Conservation (phyloP, 106 monocot species). For the Phalaenopsis equestris region DNA sequence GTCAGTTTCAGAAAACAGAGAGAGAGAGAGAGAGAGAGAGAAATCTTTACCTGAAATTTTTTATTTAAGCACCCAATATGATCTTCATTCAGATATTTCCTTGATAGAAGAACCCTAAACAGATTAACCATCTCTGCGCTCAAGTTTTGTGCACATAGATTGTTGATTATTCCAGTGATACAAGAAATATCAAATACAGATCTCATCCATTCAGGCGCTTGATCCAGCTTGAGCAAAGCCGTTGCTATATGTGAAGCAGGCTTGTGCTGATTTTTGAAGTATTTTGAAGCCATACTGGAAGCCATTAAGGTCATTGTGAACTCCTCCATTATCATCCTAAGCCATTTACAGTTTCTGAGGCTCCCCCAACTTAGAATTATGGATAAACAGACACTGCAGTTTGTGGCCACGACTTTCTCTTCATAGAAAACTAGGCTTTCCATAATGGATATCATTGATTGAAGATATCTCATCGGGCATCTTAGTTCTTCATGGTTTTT, state of each 20-base stretch:
- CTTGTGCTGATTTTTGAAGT: constrained; percentile 59
- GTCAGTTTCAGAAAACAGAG: too few relatives aligned
- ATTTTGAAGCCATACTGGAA: constrained; percentile 56
- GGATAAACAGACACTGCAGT: constrained; percentile 51
- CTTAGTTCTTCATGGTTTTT: constrained; percentile 20
- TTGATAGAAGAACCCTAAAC: constrained; percentile 45
- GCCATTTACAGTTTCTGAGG: constrained; percentile 52
- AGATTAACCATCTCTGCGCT: constrained; percentile 69
- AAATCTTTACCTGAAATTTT: background rate
- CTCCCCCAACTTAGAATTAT: constrained; percentile 59
- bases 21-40: background rate
- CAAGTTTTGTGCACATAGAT: constrained; percentile 60
- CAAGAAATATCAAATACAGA: constrained; percentile 40
- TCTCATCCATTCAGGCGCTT: constrained; percentile 45
- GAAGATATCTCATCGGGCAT: constrained; percentile 45
- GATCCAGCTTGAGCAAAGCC: constrained; percentile 44
- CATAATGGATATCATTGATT: constrained; percentile 51
- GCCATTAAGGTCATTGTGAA: constrained; percentile 46
- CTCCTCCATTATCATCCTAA: constrained; percentile 66
- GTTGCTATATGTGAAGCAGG: constrained; percentile 56
- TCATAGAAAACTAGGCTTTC: constrained; percentile 61
- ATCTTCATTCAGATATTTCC: constrained; percentile 47
- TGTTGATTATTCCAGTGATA: constrained; percentile 56
- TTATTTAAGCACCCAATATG: constrained; percentile 45
- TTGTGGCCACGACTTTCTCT: constrained; percentile 44